These are phyloP conservation scores for Acer saccharum DNA, from an alignment of 345 rosid genomes.

Conservation along the genomic window DNA sequence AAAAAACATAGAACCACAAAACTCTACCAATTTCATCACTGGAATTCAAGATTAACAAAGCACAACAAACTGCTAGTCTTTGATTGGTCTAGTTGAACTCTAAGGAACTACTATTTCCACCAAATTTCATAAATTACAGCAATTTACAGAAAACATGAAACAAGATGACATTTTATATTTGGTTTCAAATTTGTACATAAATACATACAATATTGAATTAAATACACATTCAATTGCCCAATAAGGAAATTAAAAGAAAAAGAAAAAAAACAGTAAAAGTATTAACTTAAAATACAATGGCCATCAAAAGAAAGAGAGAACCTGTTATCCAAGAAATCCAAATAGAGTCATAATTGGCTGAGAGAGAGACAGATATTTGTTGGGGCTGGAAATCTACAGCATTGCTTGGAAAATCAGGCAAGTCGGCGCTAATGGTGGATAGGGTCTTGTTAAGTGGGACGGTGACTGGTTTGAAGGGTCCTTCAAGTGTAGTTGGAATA, in stretches of 20 bases:
- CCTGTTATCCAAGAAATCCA: slow-evolving; percentile 83
- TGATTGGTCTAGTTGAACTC: background rate
- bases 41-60: background rate
- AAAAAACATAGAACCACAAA: background rate
- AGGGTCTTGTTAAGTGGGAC: slow-evolving; percentile 48
- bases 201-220: background rate
- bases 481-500: slow-evolving; percentile 60
- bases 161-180: background rate
- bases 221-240: background rate
- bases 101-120: background rate
- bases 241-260: too few relatives aligned
- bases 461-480: slow-evolving; percentile 64
- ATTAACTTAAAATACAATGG: too few relatives aligned
- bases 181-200: background rate
- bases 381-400: slow-evolving; percentile 47
- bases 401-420: slow-evolving; percentile 45
- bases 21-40: background rate
- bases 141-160: background rate
- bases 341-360: slow-evolving; percentile 42
- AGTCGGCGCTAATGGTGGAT: slow-evolving; percentile 42
- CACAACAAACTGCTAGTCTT: background rate
- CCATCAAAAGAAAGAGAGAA: background rate
- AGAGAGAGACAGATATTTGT: slow-evolving; percentile 63
- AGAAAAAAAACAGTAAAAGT: too few relatives aligned
- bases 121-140: background rate